Base-by-base conservation (phyloP, 768 basidiomycete genomes). In the Gloeopeniophorella convolvens region DNA sequence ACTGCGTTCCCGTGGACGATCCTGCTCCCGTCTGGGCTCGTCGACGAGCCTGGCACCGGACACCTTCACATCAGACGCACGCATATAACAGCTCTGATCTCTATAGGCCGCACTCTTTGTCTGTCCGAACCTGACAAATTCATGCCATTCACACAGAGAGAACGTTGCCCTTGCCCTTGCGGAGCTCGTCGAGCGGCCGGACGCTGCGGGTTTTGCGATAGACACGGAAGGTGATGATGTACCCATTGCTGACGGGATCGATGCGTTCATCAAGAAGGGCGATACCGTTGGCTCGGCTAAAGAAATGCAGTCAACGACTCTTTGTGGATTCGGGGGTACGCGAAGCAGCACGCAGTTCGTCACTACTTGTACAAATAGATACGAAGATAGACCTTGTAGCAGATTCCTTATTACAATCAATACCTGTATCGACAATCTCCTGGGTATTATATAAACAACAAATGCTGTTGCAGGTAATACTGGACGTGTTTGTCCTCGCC, bases 1-100 rank as follows among this genome's bases (percentile, higher is more conserved):
- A 73, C 72, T 16, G 63, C 72, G 0, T 82, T 86, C 68, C 72
- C 78, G 45, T 85, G 77, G 78, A 79, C 78, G 3, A 81, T 85
- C 30, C 63, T 86, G 27, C 77, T 83, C 8, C 83, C 84, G n/a
- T 79, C 78, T n/a, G 66, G 57, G 2, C 62, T 86, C n/a, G 70
- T 63, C 0, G 70, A 81, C 42, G 67, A 70, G 3, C 68, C 75
- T 0, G 78, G 79, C 0, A 73, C 70, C 3, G 79, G 78, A 1
- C 76, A 66, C 31, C 77, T 72, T 0, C 58, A 66, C 28, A 66
- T 85, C 37, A 83, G 84, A 3, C 65, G 66, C 51, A 79, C 79
- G 0, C 77, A 76, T 56, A 35, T 82, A n/a, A 66, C 58, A 0
- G 61, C 58, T n/a, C 61, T 63, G 0, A 72, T 83, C 52, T 70